Conservation (phyloP, 2,329 filamentous ascomycete genomes). For the Fusarium verticillioides region DNA sequence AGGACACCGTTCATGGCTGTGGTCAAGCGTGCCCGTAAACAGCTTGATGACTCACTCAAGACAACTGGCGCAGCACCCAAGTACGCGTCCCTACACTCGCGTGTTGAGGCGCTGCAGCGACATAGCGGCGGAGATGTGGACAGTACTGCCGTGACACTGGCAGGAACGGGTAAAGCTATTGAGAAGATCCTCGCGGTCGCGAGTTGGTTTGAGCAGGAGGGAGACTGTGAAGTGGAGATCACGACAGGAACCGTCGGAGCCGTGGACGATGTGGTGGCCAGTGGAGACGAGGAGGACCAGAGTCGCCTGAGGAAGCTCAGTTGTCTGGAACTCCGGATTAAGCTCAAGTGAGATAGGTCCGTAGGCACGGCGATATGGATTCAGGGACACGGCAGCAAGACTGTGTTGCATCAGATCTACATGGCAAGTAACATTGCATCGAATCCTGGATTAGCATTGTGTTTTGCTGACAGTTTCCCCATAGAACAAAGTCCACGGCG, state of each 20-base stretch:
- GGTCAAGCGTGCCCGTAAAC: constrained; percentile 72
- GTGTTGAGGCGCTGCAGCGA: constrained; percentile 57
- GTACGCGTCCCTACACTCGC: constrained; percentile 57
- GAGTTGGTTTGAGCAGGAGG: constrained; percentile 71
- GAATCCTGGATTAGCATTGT: not conserved
- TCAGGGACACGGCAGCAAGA: not conserved
- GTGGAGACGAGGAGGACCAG: constrained; percentile 52
- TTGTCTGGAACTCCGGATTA: constrained; percentile 61
- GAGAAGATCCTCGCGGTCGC: constrained; percentile 71
- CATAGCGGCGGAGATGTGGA: constrained; percentile 44
- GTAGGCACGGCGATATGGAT: constrained; percentile 12
- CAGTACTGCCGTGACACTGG: constrained; percentile 62
- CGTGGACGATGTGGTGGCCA: constrained; percentile 71
- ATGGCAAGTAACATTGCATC: constrained; percentile 23
- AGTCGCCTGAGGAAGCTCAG: constrained; percentile 62
- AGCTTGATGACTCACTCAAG: constrained; percentile 65
- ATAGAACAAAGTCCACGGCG: constrained; percentile 4
- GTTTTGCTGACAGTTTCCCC: constrained; percentile 20
- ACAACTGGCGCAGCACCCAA: constrained; percentile 59
- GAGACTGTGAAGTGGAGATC: constrained; percentile 67
- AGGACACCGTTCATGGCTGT: constrained; percentile 75
- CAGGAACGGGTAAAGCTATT: constrained; percentile 75
- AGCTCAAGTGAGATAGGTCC: constrained; percentile 53
- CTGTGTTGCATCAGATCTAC: constrained; percentile 6
- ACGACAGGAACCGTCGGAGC: constrained; percentile 72